A percentile compares a stretch with the other conserved stretches of the same genome.
Evolutionary conservation across 352 stramenopile genomes (phyloP).

Genomic region (Globisporangium middletonii): DNA sequence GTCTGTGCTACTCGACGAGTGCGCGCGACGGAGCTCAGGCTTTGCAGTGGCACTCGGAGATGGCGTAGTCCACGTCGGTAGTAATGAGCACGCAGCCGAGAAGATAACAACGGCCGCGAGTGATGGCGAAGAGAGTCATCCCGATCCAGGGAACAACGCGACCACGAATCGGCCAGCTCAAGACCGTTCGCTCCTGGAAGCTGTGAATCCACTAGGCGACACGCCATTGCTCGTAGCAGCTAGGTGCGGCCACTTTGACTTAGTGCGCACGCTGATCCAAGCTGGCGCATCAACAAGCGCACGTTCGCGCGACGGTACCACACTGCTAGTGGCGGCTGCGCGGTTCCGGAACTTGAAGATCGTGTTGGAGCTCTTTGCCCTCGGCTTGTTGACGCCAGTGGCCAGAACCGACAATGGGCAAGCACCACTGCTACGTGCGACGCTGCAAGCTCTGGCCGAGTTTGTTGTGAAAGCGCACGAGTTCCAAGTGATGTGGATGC

Average conservation of each 20-base stretch:
- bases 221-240: background rate
- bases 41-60: no score
- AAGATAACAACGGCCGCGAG: no score
- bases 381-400: background rate
- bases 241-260: background rate
- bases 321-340: background rate
- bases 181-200: no score
- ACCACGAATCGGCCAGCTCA: no score
- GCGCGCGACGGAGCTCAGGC: background rate
- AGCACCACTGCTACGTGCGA: background rate
- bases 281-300: background rate
- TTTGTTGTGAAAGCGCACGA: background rate
- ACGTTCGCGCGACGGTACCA: background rate
- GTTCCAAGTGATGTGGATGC: background rate
- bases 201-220: no score
- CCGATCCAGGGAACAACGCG: no score
- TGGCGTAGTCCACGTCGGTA: no score
- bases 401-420: background rate
- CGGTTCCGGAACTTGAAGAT: background rate
- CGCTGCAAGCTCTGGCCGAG: background rate
- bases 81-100: no score
- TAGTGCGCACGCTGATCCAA: background rate
- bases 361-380: background rate
- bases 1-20: no score
- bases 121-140: no score